Conservation (phyloP, 768 basidiomycete species). For the Tricholoma matsutake region DNA sequence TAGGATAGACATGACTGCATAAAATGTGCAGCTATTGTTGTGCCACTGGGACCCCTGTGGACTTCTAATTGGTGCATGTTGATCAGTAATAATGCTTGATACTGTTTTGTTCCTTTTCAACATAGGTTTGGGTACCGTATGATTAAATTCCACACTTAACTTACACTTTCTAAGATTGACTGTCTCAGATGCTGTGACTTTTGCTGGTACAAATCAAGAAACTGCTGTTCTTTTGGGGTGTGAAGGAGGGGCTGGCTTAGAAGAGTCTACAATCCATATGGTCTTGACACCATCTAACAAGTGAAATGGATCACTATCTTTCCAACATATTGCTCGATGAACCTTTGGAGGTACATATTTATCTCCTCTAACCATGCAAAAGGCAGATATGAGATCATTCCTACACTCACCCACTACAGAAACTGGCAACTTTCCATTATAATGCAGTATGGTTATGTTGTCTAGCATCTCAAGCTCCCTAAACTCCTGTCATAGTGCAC, state of each 20-base stretch:
- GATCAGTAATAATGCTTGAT: not conserved
- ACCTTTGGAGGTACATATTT: no score
- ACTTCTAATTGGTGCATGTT: not conserved
- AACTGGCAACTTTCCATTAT: no score
- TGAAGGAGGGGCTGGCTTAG: not conserved
- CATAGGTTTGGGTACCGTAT: not conserved
- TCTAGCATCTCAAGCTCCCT: no score
- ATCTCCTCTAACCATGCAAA: no score
- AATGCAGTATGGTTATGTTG: no score
- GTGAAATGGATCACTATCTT: conserved; percentile 4
- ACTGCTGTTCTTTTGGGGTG: not conserved
- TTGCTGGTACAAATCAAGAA: conserved; percentile 1
- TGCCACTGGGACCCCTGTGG: no score
- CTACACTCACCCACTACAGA: no score
- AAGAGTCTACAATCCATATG: conserved; percentile 1
- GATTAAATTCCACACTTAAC: not conserved
- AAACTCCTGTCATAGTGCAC: no score
- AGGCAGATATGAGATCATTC: no score
- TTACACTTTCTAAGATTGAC: not conserved
- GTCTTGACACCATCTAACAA: not conserved
- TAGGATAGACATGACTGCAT: no score
- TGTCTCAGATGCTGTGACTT: not conserved
- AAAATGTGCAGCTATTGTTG: no score
- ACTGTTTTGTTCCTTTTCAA: not conserved
- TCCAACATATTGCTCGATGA: no score